Percentiles rank a stretch among this genome's conserved stretches.
These are phyloP conservation scores for Ophioceras dolichostomum DNA, from an alignment of 2,329 filamentous ascomycete genomes.

Conservation along the genomic window DNA sequence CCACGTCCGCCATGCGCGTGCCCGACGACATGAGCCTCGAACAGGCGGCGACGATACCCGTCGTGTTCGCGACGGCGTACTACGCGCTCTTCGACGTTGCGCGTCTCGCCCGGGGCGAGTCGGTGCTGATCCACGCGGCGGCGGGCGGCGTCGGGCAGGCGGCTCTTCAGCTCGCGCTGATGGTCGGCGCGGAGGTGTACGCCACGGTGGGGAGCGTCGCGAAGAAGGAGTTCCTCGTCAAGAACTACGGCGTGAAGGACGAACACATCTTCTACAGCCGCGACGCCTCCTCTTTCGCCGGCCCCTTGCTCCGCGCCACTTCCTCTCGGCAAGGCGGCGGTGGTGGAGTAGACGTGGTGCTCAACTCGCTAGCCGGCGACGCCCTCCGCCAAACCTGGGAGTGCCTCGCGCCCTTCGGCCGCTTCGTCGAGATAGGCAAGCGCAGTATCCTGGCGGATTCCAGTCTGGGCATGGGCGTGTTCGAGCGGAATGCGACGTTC, in stretches of 20 bases:
- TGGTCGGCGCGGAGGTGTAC: conserved; percentile 13
- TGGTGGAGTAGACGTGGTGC: conserved; percentile 18
- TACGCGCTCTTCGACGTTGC: conserved; percentile 14
- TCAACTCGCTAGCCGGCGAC: conserved; percentile 18
- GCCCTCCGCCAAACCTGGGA: conserved; percentile 16
- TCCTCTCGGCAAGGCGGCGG: no score
- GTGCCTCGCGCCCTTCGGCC: conserved; percentile 19
- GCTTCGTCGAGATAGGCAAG: conserved; percentile 22
- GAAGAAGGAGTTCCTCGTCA: conserved; percentile 15
- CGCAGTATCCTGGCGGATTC: conserved; percentile 18
- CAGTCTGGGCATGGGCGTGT: conserved; percentile 22
- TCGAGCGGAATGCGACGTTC: conserved; percentile 11
- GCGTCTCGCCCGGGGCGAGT: conserved; percentile 9
- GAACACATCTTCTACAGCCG: conserved; percentile 17
- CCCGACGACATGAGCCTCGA: conserved; percentile 11
- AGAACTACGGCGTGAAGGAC: conserved; percentile 14
- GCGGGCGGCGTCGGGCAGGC: conserved; percentile 11
- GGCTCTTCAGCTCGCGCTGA: conserved; percentile 7
- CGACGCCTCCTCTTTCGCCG: conserved; percentile 14
- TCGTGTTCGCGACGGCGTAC: conserved; percentile 14
- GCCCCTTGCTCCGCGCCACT: conserved; percentile 13
- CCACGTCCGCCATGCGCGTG: conserved; percentile 9
- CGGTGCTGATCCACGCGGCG: conserved; percentile 11
- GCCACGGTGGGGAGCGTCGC: conserved; percentile 15
- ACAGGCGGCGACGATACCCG: conserved; percentile 13